These are phyloP conservation scores for Phlyctochytrium planicorne DNA, from an alignment of 192 early-diverging fungal genomes.

Conservation along the genomic window DNA sequence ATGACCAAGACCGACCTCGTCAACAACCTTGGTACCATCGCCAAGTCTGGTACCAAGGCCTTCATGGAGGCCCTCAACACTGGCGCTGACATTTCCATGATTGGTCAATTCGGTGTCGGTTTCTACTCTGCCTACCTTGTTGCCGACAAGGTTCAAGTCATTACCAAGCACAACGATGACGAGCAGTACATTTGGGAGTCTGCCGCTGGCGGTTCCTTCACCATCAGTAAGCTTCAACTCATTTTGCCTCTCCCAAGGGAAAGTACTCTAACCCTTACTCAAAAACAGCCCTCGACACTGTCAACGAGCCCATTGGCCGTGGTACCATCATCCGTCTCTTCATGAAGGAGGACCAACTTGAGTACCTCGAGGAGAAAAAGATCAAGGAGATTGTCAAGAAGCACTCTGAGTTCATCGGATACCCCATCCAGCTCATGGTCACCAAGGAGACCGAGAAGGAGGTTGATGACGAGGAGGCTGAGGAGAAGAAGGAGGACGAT, in stretches of 20 bases:
- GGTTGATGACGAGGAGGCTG: constrained; percentile 88
- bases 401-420: constrained; percentile 99
- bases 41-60: constrained; percentile 99
- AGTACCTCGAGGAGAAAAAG: constrained; percentile 98
- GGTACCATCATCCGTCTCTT: constrained; percentile 93
- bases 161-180: constrained; percentile 97
- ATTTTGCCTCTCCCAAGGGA: neutral
- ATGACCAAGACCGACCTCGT: constrained; percentile 96
- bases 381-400: constrained; percentile 99
- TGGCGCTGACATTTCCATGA: constrained; percentile 99
- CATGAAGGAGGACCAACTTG: constrained; percentile 98
- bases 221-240: constrained; percentile 52
- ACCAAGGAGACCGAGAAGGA: constrained; percentile 99
- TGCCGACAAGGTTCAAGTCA: constrained; percentile 94
- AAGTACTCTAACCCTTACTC: constrained; percentile 1
- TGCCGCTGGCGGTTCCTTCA: constrained; percentile 85
- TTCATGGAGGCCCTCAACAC: constrained; percentile 98
- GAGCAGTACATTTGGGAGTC: constrained; percentile 97
- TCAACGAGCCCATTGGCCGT: constrained; percentile 87
- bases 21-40: constrained; percentile 99
- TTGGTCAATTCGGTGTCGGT: constrained; percentile 99
- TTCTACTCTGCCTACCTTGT: constrained; percentile 99
- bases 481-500: constrained; percentile 63
- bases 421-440: constrained; percentile 95
- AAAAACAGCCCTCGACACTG: constrained; percentile 73